Percentiles rank a stretch among this genome's conserved stretches.
Conservation (phyloP, 495 filamentous ascomycete genomes). For the Aspergillus avenaceus region DNA sequence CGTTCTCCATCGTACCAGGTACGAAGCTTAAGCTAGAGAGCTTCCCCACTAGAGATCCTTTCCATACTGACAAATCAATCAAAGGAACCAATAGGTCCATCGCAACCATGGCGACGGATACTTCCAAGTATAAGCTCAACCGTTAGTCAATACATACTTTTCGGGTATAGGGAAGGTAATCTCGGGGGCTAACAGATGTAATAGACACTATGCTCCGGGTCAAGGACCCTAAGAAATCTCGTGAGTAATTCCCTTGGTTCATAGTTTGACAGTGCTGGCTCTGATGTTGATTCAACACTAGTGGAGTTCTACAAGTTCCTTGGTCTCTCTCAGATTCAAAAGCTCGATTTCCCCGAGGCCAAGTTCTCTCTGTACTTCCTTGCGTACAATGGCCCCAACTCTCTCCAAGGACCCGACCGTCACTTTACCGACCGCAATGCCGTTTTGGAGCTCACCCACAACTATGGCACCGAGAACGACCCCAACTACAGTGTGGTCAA, state of each 20-base stretch:
- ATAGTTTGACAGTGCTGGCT: not conserved
- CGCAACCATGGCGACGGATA: conserved; percentile 72
- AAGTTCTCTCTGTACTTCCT: conserved; percentile 76
- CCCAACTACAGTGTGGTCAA: conserved; percentile 77
- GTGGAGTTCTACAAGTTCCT: conserved; percentile 95
- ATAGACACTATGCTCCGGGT: conserved; percentile 74
- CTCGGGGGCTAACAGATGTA: conserved; percentile 7
- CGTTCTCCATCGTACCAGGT: conserved; percentile 19
- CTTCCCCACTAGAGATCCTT: conserved; percentile 11
- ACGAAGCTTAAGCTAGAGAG: not conserved
- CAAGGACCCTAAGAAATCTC: conserved; percentile 84
- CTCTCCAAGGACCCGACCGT: conserved; percentile 65
- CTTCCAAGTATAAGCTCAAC: conserved; percentile 82
- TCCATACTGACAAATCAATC: conserved; percentile 14
- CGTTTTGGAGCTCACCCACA: conserved; percentile 91
- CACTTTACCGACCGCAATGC: conserved; percentile 81
- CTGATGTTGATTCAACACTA: conserved; percentile 9
- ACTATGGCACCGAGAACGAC: conserved; percentile 91
- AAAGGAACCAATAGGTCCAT: conserved; percentile 29
- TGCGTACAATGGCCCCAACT: conserved; percentile 62
- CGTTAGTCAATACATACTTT: conserved; percentile 47
- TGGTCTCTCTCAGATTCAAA: conserved; percentile 78
- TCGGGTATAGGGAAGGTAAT: conserved; percentile 3
- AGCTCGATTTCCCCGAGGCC: conserved; percentile 67
- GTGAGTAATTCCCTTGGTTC: conserved; percentile 28